Conservation (phyloP, 352 stramenopile species). For the Pythium vanterpoolii region DNA sequence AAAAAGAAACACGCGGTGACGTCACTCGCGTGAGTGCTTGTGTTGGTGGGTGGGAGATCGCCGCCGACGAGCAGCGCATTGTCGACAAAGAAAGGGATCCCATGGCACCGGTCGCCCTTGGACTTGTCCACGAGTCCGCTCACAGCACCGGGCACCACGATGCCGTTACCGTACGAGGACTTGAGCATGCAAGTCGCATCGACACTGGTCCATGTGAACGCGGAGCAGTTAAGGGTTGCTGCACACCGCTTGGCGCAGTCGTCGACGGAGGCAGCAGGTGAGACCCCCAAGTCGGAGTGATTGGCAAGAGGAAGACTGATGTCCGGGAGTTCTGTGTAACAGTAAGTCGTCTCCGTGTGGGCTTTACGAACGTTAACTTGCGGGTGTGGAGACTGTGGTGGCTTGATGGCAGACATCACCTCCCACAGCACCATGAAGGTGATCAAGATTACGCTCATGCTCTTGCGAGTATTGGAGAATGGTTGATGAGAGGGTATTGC, state of each 20-base stretch:
- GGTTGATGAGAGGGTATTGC: no score
- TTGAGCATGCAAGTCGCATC: neutral
- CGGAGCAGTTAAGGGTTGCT: neutral
- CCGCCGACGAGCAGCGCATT: neutral
- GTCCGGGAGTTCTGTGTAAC: neutral
- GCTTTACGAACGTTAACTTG: neutral
- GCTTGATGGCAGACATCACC: no score
- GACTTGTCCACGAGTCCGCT: neutral
- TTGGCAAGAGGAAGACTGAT: neutral
- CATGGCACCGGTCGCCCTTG: neutral
- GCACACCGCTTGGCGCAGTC: neutral
- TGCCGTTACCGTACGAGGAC: neutral
- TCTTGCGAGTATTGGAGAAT: neutral
- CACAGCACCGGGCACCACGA: neutral
- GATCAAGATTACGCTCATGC: neutral
- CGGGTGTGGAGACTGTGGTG: no score
- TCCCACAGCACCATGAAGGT: no score
- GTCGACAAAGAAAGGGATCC: neutral
- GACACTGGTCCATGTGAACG: constrained; percentile 8
- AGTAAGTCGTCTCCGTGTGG: neutral
- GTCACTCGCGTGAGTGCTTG: neutral
- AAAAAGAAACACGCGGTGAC: neutral
- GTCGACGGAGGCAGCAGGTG: neutral
- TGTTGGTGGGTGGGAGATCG: neutral
- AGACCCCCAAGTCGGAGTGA: neutral